These are phyloP conservation scores for Aspergillus costaricaensis DNA, from an alignment of 2,329 filamentous ascomycete species.

Conservation along the genomic window DNA sequence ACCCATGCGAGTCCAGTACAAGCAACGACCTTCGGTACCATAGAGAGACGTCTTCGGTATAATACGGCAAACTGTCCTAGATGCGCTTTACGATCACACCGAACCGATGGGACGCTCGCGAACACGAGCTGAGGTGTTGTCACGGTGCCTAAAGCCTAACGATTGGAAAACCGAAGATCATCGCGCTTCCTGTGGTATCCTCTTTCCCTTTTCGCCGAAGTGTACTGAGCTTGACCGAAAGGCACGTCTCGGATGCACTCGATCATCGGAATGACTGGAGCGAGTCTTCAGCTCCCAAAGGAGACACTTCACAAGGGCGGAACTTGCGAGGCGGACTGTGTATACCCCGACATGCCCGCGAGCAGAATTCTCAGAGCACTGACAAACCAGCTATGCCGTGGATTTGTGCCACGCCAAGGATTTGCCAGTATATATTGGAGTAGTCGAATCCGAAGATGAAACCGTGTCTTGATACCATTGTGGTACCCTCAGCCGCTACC, in stretches of 20 bases:
- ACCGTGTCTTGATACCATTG: too few relatives aligned
- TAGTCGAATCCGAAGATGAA: too few relatives aligned
- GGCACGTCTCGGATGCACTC: background rate
- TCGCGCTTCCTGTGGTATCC: background rate
- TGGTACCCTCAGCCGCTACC: too few relatives aligned
- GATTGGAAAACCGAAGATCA: background rate
- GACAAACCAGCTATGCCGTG: too few relatives aligned
- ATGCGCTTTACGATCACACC: background rate
- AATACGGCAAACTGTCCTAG: background rate
- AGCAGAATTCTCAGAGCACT: too few relatives aligned
- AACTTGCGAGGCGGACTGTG: background rate
- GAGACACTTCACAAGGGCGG: background rate
- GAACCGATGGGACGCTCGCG: background rate
- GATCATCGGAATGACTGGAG: background rate
- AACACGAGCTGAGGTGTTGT: too few relatives aligned
- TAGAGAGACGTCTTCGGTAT: too few relatives aligned
- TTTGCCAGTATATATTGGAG: too few relatives aligned
- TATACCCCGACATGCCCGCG: too few relatives aligned
- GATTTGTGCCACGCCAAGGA: too few relatives aligned
- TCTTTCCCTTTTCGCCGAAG: background rate
- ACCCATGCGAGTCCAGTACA: background rate
- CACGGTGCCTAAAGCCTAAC: too few relatives aligned
- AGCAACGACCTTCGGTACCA: background rate
- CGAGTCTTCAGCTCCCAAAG: background rate
- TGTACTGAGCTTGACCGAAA: background rate